These are phyloP conservation scores for Epichloe sibirici DNA, from an alignment of 2,329 filamentous ascomycete genomes.

Conservation along the genomic window DNA sequence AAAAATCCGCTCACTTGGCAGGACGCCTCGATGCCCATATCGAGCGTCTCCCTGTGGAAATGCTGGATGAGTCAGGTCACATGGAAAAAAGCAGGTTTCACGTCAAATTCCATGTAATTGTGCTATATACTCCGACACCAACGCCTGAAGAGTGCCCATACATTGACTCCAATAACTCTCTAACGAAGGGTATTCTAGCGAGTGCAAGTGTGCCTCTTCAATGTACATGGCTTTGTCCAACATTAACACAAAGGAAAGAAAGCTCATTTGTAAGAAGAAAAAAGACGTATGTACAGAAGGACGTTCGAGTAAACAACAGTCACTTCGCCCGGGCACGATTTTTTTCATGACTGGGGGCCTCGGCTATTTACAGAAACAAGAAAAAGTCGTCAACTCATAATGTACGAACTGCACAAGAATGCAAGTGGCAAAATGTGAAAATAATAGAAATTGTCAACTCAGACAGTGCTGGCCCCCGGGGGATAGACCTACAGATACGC, in stretches of 20 bases:
- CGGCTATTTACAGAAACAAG: background rate
- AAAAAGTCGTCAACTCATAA: conserved; percentile 5
- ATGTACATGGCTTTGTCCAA: conserved; percentile 8
- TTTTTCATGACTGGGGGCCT: no score
- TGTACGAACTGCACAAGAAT: background rate
- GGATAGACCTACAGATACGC: background rate
- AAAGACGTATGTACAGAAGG: conserved; percentile 9
- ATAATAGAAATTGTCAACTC: background rate
- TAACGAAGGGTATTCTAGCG: conserved; percentile 22
- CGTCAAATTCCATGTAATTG: background rate
- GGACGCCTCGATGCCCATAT: no score
- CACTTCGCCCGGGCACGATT: background rate
- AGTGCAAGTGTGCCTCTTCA: conserved; percentile 11
- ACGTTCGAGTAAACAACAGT: background rate
- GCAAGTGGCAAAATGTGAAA: background rate
- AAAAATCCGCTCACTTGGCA: no score
- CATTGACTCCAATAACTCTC: conserved; percentile 13
- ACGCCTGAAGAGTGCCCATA: conserved; percentile 8
- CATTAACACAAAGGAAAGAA: background rate
- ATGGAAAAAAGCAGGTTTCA: background rate
- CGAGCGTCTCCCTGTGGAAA: background rate
- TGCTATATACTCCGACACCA: conserved; percentile 15
- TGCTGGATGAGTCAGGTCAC: background rate
- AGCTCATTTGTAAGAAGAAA: background rate
- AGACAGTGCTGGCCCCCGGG: background rate